Percentiles rank a stretch among this genome's conserved stretches.
phyloP scores from a whole-genome alignment of 2,329 filamentous ascomycete species.

The Aspergillus quadrilineatus region DNA sequence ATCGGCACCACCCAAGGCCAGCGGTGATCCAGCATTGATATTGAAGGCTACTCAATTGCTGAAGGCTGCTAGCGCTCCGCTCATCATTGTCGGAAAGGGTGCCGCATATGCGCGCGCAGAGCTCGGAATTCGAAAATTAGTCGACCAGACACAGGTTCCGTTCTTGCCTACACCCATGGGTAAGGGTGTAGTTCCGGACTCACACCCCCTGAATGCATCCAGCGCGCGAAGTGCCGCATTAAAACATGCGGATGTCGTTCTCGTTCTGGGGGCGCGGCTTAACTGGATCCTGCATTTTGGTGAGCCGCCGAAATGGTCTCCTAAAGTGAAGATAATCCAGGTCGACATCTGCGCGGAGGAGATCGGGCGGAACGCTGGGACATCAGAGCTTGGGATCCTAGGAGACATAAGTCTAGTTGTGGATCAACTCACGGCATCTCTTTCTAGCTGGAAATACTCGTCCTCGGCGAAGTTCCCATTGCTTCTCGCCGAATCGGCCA shows the following conservation, averaged over 20 bases:
- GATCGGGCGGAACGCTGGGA: slow-evolving; percentile 52
- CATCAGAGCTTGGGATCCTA: slow-evolving; percentile 50
- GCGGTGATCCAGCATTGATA: slow-evolving; percentile 47
- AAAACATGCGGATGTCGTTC: slow-evolving; percentile 55
- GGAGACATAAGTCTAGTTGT: slow-evolving; percentile 54
- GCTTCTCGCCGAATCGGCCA: slow-evolving; percentile 30
- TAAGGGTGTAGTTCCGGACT: slow-evolving; percentile 57
- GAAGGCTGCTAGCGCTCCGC: slow-evolving; percentile 49
- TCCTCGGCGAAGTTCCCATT: slow-evolving; percentile 31
- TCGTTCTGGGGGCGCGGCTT: slow-evolving; percentile 55
- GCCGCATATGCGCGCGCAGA: slow-evolving; percentile 56
- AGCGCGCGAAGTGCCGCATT: slow-evolving; percentile 56
- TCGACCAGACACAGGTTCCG: slow-evolving; percentile 51
- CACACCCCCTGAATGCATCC: slow-evolving; percentile 53
- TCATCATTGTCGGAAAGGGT: slow-evolving; percentile 58
- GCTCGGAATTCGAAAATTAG: slow-evolving; percentile 43
- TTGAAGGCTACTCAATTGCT: slow-evolving; percentile 46
- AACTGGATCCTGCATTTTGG: slow-evolving; percentile 62
- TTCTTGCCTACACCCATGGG: slow-evolving; percentile 62
- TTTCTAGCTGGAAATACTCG: slow-evolving; percentile 49
- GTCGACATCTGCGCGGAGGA: slow-evolving; percentile 57
- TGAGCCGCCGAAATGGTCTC: slow-evolving; percentile 55
- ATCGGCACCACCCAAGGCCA: slow-evolving; percentile 43
- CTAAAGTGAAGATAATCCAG: slow-evolving; percentile 54
- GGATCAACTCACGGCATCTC: slow-evolving; percentile 44